Base-by-base conservation (phyloP, 2,329 filamentous ascomycete species). In the Aspergillus ustus region DNA sequence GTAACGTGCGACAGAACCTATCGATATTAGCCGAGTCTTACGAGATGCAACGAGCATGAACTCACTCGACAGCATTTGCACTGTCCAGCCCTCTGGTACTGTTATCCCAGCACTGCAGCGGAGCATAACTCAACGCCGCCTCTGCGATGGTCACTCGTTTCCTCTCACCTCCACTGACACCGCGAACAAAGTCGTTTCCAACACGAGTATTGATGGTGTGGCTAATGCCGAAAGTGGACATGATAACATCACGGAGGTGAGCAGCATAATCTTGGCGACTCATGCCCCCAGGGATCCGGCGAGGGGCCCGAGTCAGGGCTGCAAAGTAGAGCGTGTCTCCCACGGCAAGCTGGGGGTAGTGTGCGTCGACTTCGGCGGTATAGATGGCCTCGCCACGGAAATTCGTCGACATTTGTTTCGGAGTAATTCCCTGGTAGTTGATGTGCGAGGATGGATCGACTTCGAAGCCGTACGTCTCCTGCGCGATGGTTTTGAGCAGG, bases 111-210 rank as follows among this genome's bases (percentile, higher is more conserved):
- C 67, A 70, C 57, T 74, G 67, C 13, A 73, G 52, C 8, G 67
- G 80, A 66, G 78, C 73, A 72, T 80, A 75, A 68, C 77, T 74
- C 34, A 81, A 69, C 68, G 63, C 59, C 7, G 67, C 67, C 63
- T 87, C 85, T 6, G 84, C 82, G 58, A 87, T 85, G n/a, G 77
- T 81, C 3, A 86, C 84, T 68, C 85, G 80, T 69, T 87, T 87
- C 50, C 83, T 72, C 62, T 86, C 83, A 22, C 84, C 84, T 58
- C 86, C 86, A 55, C 81, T 84, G 3, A 87, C 84, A 25, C 85
- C 85, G 2, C 84, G 82, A 9, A 87, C 78, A 58, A 82, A 86
- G 29, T 86, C 83, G 61, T 84, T 71, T 2, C 74, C 74, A 13
- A 76, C 77, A 73, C 82, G 80, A 48, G 80, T 19, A 67, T 78